Evolutionary conservation across 495 filamentous ascomycete genomes (phyloP), one percentile per base, ranked within the genome.

Genomic region (Sordaria brevicollis): DNA sequence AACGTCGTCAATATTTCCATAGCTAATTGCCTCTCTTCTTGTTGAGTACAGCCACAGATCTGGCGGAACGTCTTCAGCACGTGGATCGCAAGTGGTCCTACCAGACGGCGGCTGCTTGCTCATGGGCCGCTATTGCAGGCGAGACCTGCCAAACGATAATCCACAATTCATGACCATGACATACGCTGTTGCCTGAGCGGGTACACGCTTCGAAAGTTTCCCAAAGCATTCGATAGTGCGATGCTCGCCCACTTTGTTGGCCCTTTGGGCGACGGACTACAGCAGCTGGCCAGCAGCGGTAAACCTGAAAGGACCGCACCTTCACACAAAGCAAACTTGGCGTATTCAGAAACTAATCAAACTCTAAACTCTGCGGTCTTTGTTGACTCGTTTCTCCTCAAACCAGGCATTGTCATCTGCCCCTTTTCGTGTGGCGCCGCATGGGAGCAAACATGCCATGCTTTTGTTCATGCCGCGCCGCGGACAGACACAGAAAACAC

Each of bases 81-180:
- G 71, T 75, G 68, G 75, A 69, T 67, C 66, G 38, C 35, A 69
- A 66, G 68, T 71, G 68, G 72, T 74, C 74, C 65, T 70, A 72
- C 72, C 65, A 69, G 70, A 62, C 34, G 21, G 66, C 33, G 33
- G 65, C 65, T 65, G 37, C 41, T 43, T 74, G 70, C 74, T 70
- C 57, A 37, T 34, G 31, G 49, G 39, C 69, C 73, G 67, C 65
- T 68, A 70, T 74, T 70, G 54, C 68, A 68, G 71, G 29, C 71
- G 41, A 67, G 25, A 36, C 43, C 49, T 62, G 49, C 49, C 49
- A 62, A 62, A 62, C 25, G 49, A 62, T 31, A 62, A 62, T 25
- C 49, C 49, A 62, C 49, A 62, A 62, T 15, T 62, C 49, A 62
- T 62, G 25, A 31, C 49, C 49, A 62, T 62, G 49, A 13, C 25